phyloP scores from a whole-genome alignment of 2,329 filamentous ascomycete genomes.

The Paramyrothecium sp. region DNA sequence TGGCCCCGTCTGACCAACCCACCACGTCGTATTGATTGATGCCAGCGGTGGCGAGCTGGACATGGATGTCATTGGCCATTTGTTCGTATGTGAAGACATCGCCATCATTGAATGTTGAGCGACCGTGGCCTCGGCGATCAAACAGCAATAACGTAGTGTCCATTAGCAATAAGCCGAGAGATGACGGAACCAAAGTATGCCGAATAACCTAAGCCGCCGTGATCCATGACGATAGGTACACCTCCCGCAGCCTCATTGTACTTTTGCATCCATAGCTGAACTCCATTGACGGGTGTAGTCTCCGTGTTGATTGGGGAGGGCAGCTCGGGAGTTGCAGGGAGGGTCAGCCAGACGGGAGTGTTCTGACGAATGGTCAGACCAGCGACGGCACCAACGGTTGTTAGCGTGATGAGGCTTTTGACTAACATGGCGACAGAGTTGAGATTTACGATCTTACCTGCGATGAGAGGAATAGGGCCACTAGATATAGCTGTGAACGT shows the following conservation, averaged over 20 bases:
- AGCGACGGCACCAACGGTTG: neutral
- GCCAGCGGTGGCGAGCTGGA: slow-evolving; percentile 25
- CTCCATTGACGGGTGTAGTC: slow-evolving; percentile 30
- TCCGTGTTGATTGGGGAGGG: slow-evolving; percentile 29
- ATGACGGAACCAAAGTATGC: slow-evolving; percentile 39
- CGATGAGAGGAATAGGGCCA: neutral
- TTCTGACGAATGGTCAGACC: slow-evolving; percentile 20
- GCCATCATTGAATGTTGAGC: slow-evolving; percentile 30
- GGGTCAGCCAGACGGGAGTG: slow-evolving; percentile 27
- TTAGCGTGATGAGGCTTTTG: neutral
- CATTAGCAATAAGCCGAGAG: slow-evolving; percentile 25
- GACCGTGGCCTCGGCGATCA: slow-evolving; percentile 39
- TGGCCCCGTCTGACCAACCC: slow-evolving; percentile 40
- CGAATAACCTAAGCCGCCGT: slow-evolving; percentile 40
- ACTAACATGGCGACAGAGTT: neutral
- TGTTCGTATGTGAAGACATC: slow-evolving; percentile 37
- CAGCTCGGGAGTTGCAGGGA: slow-evolving; percentile 35
- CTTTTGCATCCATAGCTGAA: slow-evolving; percentile 38
- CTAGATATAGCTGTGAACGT: neutral
- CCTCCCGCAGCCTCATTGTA: slow-evolving; percentile 33
- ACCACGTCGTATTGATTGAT: slow-evolving; percentile 30
- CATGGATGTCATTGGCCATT: slow-evolving; percentile 33
- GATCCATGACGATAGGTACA: slow-evolving; percentile 34
- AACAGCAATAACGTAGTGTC: slow-evolving; percentile 37
- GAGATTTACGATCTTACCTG: neutral